These are phyloP conservation scores for Jaltomata sinuosa DNA, from an alignment of 257 asterid species.

Conservation along the genomic window DNA sequence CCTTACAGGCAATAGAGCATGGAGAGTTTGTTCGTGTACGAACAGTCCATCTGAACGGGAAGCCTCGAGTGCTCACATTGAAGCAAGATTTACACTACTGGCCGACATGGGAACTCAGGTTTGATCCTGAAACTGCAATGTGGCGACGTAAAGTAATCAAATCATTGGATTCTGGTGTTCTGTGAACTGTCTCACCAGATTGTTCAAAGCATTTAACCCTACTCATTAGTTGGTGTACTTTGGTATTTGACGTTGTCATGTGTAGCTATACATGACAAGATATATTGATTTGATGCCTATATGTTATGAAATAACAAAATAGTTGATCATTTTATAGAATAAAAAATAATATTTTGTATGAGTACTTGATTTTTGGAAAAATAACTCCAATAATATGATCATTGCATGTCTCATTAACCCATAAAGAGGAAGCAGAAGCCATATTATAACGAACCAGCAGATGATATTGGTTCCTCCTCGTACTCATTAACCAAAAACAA, in stretches of 20 bases:
- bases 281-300: background rate
- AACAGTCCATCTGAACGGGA: conserved; percentile 85
- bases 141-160: conserved; percentile 81
- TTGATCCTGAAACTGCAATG: conserved; percentile 73
- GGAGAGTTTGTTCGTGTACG: conserved; percentile 89
- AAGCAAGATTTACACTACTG: conserved; percentile 98
- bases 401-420: too few species aligned
- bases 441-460: background rate
- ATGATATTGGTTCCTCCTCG: background rate
- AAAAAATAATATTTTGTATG: background rate
- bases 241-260: background rate
- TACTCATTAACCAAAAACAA: too few species aligned
- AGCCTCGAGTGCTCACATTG: conserved; percentile 85
- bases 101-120: conserved; percentile 95
- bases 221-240: background rate
- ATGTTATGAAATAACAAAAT: background rate
- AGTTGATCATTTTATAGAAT: background rate
- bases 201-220: background rate
- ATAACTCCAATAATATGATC: background rate
- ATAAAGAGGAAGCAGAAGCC: background rate
- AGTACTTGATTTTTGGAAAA: background rate
- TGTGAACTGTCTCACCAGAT: conserved; percentile 4
- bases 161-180: conserved; percentile 28
- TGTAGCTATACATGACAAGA: background rate
- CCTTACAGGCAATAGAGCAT: conserved; percentile 63